phyloP scores from a whole-genome alignment of 768 basidiomycete species.

The Hirschioporus abietinus region DNA sequence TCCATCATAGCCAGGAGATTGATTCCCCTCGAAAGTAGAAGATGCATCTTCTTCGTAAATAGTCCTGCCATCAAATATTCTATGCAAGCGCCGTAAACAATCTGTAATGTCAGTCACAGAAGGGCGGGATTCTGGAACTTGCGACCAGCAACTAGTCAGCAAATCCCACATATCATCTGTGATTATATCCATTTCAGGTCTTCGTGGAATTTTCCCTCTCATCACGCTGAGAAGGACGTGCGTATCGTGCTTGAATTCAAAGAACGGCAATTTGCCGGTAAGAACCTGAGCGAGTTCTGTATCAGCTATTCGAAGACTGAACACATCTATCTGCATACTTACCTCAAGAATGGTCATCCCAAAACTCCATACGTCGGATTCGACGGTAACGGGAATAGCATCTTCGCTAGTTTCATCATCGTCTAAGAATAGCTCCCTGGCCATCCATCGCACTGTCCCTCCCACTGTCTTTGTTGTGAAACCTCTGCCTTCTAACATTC shows the following conservation, averaged over 20 bases:
- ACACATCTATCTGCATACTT: conserved; percentile 18
- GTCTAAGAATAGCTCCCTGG: conserved; percentile 24
- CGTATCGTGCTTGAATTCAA: neutral
- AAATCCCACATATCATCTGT: neutral
- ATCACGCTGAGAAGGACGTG: neutral
- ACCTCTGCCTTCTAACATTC: conserved; percentile 29
- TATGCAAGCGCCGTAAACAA: neutral
- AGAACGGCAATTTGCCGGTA: neutral
- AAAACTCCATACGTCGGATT: conserved; percentile 32
- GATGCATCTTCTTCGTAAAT: neutral
- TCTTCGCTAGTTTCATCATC: conserved; percentile 10
- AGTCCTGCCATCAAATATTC: neutral
- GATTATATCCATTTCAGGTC: neutral
- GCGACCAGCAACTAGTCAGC: neutral
- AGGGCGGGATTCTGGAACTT: neutral
- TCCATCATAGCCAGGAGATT: too few relatives aligned
- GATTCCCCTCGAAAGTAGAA: too few relatives aligned
- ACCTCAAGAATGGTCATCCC: conserved; percentile 34
- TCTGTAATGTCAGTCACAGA: neutral
- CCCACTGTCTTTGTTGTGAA: conserved; percentile 29
- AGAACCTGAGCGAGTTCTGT: neutral
- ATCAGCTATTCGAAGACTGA: neutral
- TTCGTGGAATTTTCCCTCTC: neutral
- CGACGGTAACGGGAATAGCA: conserved; percentile 16
- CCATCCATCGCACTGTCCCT: conserved; percentile 34